Percentiles rank a stretch among this genome's conserved stretches.
Conservation (phyloP, 2,329 filamentous ascomycete genomes). For the Fusarium liriodendri region DNA sequence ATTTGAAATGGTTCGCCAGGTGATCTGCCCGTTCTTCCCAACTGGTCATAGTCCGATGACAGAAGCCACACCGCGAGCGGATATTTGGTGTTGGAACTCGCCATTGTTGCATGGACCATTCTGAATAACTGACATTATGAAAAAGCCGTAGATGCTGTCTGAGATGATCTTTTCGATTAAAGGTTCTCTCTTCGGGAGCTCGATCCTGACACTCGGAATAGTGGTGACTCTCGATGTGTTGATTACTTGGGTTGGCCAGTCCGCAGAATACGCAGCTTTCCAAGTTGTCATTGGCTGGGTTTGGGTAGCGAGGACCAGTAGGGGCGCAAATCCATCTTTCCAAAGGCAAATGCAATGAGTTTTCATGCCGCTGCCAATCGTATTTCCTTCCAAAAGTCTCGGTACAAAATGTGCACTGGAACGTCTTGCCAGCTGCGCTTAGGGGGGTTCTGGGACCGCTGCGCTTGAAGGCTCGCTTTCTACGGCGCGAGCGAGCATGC, state of each 20-base stretch:
- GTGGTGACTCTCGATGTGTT: conserved; percentile 53
- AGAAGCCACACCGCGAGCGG: conserved; percentile 56
- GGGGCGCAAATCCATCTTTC: conserved; percentile 60
- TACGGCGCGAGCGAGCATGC: conserved; percentile 53
- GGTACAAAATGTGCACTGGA: conserved; percentile 60
- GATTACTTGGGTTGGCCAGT: conserved; percentile 41
- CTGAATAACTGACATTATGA: conserved; percentile 53
- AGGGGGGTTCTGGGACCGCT: background rate
- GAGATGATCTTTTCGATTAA: conserved; percentile 58
- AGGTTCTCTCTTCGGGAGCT: conserved; percentile 49
- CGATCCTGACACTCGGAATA: conserved; percentile 58
- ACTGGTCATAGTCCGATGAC: conserved; percentile 48
- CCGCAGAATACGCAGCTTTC: conserved; percentile 54
- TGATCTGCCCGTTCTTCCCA: conserved; percentile 54
- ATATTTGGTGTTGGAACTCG: conserved; percentile 49
- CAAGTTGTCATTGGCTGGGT: conserved; percentile 52
- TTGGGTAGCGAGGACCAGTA: conserved; percentile 48
- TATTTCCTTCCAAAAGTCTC: conserved; percentile 59
- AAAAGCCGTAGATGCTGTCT: conserved; percentile 57
- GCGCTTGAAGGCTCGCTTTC: background rate
- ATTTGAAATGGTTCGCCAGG: conserved; percentile 56
- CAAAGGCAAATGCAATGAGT: conserved; percentile 58
- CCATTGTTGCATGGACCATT: conserved; percentile 58
- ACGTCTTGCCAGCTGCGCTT: conserved; percentile 4
- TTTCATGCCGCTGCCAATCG: conserved; percentile 63